Base-by-base conservation (phyloP, 2,329 filamentous ascomycete species). In the Simplicillium sp. region DNA sequence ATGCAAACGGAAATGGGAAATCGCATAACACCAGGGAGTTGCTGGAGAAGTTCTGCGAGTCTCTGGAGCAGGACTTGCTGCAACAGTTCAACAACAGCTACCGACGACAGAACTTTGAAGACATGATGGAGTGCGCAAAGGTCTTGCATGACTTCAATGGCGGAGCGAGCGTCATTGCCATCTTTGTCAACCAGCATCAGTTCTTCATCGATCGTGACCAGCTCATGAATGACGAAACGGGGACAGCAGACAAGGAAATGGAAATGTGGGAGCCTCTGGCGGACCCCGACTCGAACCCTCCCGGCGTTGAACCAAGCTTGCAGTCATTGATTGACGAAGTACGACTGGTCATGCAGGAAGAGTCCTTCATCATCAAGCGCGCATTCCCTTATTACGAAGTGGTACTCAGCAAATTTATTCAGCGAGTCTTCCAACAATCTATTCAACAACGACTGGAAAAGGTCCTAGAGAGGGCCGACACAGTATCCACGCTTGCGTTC, bases 71-170 rank as follows among this genome's bases (percentile, higher is more conserved):
- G 57, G 92, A 98, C 56, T 70, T 98, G 32, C 67, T 98, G 45
- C 87, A 89, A 59, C 90, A 96, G 55, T 98, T 98, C 64, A 94
- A 98, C 68, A 87, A 94, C 56, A 96, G 90, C 67, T 97, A 97
- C 60, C 77, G 89, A 48, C 81, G 84, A 51, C 88, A 94, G 54
- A 95, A 97, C 62, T 96, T 94, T 55, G 87, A 96, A 50, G 89
- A 94, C 54, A 98, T 98, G 94, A 83, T 87, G 66, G 92, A 97
- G 58, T 98, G 92, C 58, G 87, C 94, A 41, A 86, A 86, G 54
- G 92, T 96, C 34, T 70, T 98, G 46, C 77, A 92, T 57, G 92
- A 97, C 62, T 98, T 98, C 71, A 95, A 90, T 59, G 88, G 92
- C 39, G 92, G 92, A 39, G 81, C 87, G 43, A 97, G 89, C 58